Base-by-base conservation (phyloP, 371 early-diverging fungal genomes). In the Funneliformis caledonium region DNA sequence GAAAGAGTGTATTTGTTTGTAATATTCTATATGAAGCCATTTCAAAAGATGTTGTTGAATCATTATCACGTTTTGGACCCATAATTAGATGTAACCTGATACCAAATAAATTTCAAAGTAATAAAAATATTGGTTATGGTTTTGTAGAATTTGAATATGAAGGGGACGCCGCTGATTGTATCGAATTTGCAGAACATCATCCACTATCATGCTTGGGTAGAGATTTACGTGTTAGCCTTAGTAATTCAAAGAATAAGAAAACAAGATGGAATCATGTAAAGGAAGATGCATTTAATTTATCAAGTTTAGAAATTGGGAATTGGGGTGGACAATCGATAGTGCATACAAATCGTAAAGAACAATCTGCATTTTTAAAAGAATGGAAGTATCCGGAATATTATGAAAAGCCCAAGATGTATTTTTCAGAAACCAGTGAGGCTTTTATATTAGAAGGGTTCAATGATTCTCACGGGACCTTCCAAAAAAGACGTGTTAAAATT, bases 401-500 rank as follows among this genome's bases (percentile, higher is more conserved):
- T 68, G 37, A 31, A 16, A 33, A 26, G n/a, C 59, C 69, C 16
- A 50, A 0, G 2, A 7, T 78, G 52, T 14, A 10, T 10, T 43
- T 78, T 7, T 69, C 67, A 22, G 52, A 65, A 16, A 14, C 26
- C 14, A 22, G 42, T 1, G 42, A 68, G 4, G 37, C 45, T 26
- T 37, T 68, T 52, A 2, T 69, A 33, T 50, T 78, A 31, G 64
- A 76, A 26, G 76, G 76, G 8, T 76, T 76, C 45, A 31, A 19
- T 19, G 56, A 7, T 19, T 56, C 19, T 56, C 19, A 56, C 19
- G 7, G 5, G 19, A 7, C 14, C 19, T 16, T 7, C 56, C 2
- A 19, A 56, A 1, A 22, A 22, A 65, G 11, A 68, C 50, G 69
- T 14, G 56, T 78, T 47, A 52, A 78, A 50, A 78, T 78, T 31